A percentile compares a stretch with the other conserved stretches of the same genome.
Evolutionary conservation across 768 basidiomycete species (phyloP).

Genomic region (Termitomyces sp.): DNA sequence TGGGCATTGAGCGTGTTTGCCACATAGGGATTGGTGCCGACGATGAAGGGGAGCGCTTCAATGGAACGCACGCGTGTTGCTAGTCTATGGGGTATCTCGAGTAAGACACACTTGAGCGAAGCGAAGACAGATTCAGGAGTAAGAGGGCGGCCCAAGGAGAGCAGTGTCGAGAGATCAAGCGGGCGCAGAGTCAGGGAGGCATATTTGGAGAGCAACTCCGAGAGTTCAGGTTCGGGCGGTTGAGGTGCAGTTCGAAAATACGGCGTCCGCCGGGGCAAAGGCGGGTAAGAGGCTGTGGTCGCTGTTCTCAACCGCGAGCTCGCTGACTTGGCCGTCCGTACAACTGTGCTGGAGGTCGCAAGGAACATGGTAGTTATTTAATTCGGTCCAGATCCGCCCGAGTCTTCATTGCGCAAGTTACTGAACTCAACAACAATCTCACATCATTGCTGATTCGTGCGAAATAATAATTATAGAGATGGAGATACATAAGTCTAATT

Average conservation of each 20-base stretch:
- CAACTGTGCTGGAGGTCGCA: not conserved
- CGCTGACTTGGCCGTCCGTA: conserved; percentile 8
- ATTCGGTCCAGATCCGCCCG: conserved; percentile 14
- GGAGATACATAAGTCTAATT: conserved; percentile 52
- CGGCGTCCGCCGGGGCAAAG: conserved; percentile 9
- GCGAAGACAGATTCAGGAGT: conserved; percentile 66
- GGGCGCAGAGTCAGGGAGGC: conserved; percentile 59
- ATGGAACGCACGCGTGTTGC: conserved; percentile 72
- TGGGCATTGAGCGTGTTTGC: conserved; percentile 66
- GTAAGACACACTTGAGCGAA: conserved; percentile 71
- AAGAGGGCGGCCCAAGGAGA: conserved; percentile 75
- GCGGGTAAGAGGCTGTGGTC: conserved; percentile 7
- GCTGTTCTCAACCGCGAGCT: conserved; percentile 9
- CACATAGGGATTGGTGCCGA: conserved; percentile 88
- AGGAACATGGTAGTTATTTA: conserved; percentile 8
- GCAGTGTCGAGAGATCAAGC: conserved; percentile 66
- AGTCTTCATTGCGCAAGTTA: not conserved
- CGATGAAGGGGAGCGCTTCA: conserved; percentile 80
- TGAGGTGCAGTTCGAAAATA: conserved; percentile 40
- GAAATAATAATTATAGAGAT: conserved; percentile 10
- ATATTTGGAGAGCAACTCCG: conserved; percentile 60
- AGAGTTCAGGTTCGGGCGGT: conserved; percentile 49
- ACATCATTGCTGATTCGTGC: not conserved
- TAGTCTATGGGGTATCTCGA: conserved; percentile 75
- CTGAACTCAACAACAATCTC: not conserved